Evolutionary conservation across 2,329 filamentous ascomycete species (phyloP).

Genomic region (Neocatenulostroma microsporum): DNA sequence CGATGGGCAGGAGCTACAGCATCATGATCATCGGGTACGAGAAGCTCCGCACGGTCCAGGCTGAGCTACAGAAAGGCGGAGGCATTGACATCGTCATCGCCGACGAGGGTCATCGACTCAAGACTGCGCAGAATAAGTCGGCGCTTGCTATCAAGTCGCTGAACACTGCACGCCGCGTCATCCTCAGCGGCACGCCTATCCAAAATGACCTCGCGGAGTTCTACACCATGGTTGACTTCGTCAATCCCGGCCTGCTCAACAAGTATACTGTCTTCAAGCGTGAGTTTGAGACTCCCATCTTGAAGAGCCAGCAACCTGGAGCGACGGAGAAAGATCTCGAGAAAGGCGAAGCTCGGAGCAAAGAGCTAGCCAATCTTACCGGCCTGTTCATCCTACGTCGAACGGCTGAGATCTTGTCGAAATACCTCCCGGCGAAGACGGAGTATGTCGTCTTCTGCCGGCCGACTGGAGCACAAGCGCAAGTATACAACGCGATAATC

Average conservation of each 20-base stretch:
- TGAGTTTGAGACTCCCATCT: conserved; percentile 57
- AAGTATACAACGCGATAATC: conserved; percentile 57
- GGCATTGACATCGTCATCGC: conserved; percentile 63
- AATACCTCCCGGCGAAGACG: conserved; percentile 59
- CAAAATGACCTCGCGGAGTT: conserved; percentile 63
- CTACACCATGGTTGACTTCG: conserved; percentile 60
- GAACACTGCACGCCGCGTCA: conserved; percentile 53
- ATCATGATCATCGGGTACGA: conserved; percentile 70
- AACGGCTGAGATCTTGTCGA: conserved; percentile 58
- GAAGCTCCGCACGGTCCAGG: conserved; percentile 57
- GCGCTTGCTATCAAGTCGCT: conserved; percentile 58
- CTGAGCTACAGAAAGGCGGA: conserved; percentile 54
- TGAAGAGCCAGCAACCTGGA: conserved; percentile 56
- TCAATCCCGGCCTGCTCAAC: conserved; percentile 58
- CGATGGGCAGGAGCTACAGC: conserved; percentile 58
- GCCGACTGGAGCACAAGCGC: conserved; percentile 52
- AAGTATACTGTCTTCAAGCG: conserved; percentile 56
- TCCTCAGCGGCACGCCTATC: conserved; percentile 59
- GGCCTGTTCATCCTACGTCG: conserved; percentile 58
- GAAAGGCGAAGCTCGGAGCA: conserved; percentile 54
- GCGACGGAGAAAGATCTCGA: conserved; percentile 55
- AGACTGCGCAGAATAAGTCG: conserved; percentile 62
- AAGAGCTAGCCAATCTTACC: conserved; percentile 54
- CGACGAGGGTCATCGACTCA: conserved; percentile 62
- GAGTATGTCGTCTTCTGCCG: conserved; percentile 61